phyloP scores from a whole-genome alignment of 1,284 basidiomycete species.

The Rhodotorula glutinis region DNA sequence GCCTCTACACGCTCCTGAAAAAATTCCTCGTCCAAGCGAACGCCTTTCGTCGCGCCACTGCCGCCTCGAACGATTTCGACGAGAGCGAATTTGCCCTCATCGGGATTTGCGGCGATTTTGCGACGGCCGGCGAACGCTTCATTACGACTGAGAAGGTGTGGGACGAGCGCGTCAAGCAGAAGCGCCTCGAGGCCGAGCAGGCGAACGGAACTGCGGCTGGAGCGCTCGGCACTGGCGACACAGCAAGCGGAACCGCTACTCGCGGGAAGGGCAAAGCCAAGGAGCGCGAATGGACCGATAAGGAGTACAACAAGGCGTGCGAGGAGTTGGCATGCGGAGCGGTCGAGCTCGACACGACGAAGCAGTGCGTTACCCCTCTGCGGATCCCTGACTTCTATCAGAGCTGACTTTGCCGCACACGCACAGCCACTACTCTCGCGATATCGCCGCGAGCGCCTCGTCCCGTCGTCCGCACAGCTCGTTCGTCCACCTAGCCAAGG shows the following conservation, averaged over 20 bases:
- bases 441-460: constrained; percentile 49
- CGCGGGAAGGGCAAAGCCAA: constrained; percentile 48
- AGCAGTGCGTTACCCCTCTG: constrained; percentile 6
- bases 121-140: constrained; percentile 58
- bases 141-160: constrained; percentile 42
- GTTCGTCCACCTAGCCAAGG: constrained; percentile 57
- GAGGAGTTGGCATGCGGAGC: constrained; percentile 54
- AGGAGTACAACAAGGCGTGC: constrained; percentile 53
- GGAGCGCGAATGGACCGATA: constrained; percentile 48
- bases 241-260: constrained; percentile 30
- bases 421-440: constrained; percentile 50
- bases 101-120: constrained; percentile 54
- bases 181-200: neutral
- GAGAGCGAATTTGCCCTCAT: constrained; percentile 52
- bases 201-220: neutral
- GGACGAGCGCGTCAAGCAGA: neutral
- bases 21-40: constrained; percentile 57
- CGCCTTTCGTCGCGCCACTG: constrained; percentile 55
- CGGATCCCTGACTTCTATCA: too few species aligned
- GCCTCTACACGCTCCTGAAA: constrained; percentile 57
- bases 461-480: constrained; percentile 54
- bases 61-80: constrained; percentile 45
- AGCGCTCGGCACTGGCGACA: too few species aligned
- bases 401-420: too few species aligned
- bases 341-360: constrained; percentile 38